These are phyloP conservation scores for Hypoxylon cercidicola DNA, from an alignment of 495 filamentous ascomycete species.

Conservation along the genomic window DNA sequence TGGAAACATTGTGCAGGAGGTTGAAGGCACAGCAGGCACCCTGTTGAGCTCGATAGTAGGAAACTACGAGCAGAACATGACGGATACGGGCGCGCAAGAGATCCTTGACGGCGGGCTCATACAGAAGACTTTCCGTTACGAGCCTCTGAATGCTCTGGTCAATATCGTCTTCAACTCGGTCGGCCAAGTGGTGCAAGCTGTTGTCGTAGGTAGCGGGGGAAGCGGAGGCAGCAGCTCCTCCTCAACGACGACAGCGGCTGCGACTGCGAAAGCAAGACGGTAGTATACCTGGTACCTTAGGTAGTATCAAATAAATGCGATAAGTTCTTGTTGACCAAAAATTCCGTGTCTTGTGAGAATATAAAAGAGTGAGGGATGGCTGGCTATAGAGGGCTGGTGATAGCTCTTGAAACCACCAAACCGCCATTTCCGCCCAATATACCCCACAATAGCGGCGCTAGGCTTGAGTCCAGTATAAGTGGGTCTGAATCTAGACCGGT, in stretches of 20 bases:
- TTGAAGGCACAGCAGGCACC: constrained; percentile 52
- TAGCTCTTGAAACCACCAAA: too few species aligned
- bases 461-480: too few species aligned
- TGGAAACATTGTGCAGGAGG: constrained; percentile 67
- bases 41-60: constrained; percentile 62
- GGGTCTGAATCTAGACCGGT: too few species aligned
- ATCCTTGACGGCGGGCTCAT: constrained; percentile 58
- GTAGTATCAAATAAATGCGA: too few species aligned
- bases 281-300: not conserved
- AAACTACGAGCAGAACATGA: constrained; percentile 67
- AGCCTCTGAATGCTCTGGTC: constrained; percentile 63
- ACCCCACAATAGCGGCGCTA: too few species aligned
- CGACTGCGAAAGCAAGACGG: constrained; percentile 8
- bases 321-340: too few species aligned
- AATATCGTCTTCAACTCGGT: constrained; percentile 65
- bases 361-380: too few species aligned
- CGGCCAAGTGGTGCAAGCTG: constrained; percentile 66
- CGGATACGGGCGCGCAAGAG: constrained; percentile 58
- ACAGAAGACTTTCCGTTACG: constrained; percentile 65
- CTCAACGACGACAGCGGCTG: constrained; percentile 15
- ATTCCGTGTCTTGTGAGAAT: too few species aligned
- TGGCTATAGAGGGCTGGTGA: too few species aligned
- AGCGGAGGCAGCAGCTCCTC: constrained; percentile 1
- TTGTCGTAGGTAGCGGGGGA: constrained; percentile 52
- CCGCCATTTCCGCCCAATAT: too few species aligned